Evolutionary conservation across 129 eudicot species (phyloP).

Genomic region (Lactuca saligna): DNA sequence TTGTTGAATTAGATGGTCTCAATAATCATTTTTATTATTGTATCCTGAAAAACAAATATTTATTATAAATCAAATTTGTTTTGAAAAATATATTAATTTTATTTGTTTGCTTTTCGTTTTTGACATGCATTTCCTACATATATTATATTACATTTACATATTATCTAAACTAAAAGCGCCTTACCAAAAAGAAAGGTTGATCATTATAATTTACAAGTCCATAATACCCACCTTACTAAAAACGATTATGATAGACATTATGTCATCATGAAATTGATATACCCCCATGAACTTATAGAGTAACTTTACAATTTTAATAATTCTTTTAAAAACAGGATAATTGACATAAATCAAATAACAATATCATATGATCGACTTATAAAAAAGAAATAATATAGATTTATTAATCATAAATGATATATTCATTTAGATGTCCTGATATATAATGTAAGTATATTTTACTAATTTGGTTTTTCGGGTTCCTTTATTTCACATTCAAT

Average conservation of each 20-base stretch:
- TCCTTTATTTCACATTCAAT: not conserved
- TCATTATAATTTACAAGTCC: not conserved
- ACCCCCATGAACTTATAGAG: not conserved
- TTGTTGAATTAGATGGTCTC: no score
- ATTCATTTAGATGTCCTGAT: not conserved
- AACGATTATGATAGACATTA: not conserved
- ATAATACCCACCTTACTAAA: not conserved
- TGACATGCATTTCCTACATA: not conserved
- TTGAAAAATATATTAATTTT: no score
- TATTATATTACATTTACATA: no score
- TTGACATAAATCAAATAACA: not conserved
- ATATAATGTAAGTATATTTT: not conserved
- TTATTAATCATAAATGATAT: no score
- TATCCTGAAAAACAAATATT: no score
- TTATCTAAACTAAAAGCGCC: not conserved
- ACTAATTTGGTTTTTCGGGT: not conserved
- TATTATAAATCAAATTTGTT: no score
- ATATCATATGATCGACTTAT: no score
- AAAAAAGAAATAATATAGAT: no score
- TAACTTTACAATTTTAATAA: not conserved
- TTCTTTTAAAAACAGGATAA: no score
- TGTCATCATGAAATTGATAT: not conserved
- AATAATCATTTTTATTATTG: no score
- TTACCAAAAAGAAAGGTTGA: not conserved
- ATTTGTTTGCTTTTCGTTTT: not conserved